phyloP scores from a whole-genome alignment of 192 early-diverging fungal species.

The Gonapodya sp. region DNA sequence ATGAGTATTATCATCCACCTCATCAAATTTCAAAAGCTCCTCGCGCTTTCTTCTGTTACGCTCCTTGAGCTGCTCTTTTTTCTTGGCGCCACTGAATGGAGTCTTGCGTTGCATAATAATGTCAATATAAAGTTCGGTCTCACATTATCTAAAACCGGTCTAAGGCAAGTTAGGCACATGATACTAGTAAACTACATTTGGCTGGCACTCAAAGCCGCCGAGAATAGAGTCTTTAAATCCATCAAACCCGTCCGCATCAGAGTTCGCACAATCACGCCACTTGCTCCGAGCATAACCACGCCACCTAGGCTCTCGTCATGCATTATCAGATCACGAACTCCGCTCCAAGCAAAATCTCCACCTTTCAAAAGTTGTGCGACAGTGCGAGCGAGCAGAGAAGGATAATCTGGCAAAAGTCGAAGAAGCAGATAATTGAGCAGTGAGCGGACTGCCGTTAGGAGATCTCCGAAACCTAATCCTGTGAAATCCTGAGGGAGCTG shows the following conservation, averaged over 20 bases:
- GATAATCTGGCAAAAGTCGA: not conserved
- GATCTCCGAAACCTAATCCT: not conserved
- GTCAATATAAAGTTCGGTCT: too few relatives aligned
- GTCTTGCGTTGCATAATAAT: not conserved
- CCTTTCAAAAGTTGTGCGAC: not conserved
- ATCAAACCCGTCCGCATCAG: not conserved
- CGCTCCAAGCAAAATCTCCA: not conserved
- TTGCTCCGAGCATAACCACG: not conserved
- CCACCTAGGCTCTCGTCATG: not conserved
- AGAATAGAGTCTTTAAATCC: not conserved
- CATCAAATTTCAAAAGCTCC: too few relatives aligned
- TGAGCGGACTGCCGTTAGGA: not conserved
- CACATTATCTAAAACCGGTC: too few relatives aligned
- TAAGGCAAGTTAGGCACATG: too few relatives aligned
- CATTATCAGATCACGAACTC: too few relatives aligned
- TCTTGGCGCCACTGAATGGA: not conserved
- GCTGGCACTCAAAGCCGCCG: not conserved
- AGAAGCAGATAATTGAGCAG: not conserved
- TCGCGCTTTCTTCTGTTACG: not conserved
- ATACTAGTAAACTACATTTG: too few relatives aligned
- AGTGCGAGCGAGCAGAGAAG: not conserved
- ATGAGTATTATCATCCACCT: not conserved
- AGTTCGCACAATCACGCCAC: not conserved
- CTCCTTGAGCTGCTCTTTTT: not conserved
- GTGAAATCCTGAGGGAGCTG: too few relatives aligned